Conservation (phyloP, 495 filamentous ascomycete species). For the Aspergillus incahuasiensis region DNA sequence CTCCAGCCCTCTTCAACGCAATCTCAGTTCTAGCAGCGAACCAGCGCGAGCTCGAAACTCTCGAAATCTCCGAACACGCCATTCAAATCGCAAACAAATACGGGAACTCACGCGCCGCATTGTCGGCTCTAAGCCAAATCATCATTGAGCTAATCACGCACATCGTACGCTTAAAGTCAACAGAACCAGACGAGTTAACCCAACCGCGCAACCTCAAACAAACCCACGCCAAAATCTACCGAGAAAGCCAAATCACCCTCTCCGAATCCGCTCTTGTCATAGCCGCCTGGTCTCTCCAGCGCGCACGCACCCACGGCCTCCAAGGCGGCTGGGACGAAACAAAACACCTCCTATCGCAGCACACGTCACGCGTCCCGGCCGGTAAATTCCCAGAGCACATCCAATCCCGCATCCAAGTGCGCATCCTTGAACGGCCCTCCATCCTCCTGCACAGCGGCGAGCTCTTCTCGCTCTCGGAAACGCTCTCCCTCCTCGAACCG, state of each 20-base stretch:
- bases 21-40: conserved; percentile 41
- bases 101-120: conserved; percentile 32
- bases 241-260: conserved; percentile 37
- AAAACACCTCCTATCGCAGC: conserved; percentile 28
- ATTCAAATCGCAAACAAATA: conserved; percentile 33
- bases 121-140: conserved; percentile 39
- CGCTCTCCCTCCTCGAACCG: conserved; percentile 28
- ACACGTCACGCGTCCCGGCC: conserved; percentile 30
- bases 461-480: conserved; percentile 32
- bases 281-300: conserved; percentile 35
- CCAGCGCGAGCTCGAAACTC: conserved; percentile 33
- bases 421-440: conserved; percentile 36
- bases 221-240: conserved; percentile 38
- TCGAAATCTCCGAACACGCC: conserved; percentile 29
- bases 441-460: conserved; percentile 34
- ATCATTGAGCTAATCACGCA: conserved; percentile 43
- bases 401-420: conserved; percentile 27
- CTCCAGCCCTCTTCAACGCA: conserved; percentile 40
- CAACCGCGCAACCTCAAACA: conserved; percentile 38
- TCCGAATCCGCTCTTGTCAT: conserved; percentile 41
- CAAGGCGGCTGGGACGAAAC: conserved; percentile 30
- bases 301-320: conserved; percentile 29
- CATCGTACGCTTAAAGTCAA: conserved; percentile 28
- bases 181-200: conserved; percentile 19
- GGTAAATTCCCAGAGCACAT: conserved; percentile 30